Evolutionary conservation across 202 grass and related monocot genomes (phyloP).

Genomic region (Hordeum pubiflorum): DNA sequence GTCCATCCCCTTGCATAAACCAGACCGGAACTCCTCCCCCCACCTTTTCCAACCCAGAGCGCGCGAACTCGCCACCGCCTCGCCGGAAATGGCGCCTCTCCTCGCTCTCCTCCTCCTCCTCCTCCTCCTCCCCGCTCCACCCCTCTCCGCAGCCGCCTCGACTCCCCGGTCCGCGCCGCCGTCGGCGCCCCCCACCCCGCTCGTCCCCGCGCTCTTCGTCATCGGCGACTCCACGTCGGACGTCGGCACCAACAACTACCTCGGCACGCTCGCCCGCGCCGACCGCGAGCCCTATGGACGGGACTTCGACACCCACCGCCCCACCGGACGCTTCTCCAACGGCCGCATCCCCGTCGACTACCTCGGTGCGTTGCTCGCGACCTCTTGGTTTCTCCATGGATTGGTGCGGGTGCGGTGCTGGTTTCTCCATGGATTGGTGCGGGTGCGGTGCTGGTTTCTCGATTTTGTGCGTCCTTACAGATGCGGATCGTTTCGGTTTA

Average conservation of each 20-base stretch:
- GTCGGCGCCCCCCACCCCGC: conserved; percentile 12
- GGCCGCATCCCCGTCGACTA: conserved; percentile 78
- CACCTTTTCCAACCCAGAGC: neutral
- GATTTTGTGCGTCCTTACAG: neutral
- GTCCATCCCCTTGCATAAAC: neutral
- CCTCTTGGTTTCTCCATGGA: neutral
- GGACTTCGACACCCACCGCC: conserved; percentile 67
- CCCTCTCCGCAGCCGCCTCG: neutral
- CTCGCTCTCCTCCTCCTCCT: neutral
- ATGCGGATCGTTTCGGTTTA: neutral
- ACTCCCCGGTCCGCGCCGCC: neutral
- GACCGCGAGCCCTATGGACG: conserved; percentile 60
- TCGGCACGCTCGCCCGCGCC: conserved; percentile 59
- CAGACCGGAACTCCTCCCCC: neutral
- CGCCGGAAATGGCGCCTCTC: conserved; percentile 21
- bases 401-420: neutral
- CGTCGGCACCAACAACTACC: conserved; percentile 85
- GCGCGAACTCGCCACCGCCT: conserved; percentile 17
- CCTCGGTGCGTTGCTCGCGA: conserved; percentile 23
- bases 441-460: neutral
- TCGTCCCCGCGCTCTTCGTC: conserved; percentile 65
- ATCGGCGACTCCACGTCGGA: conserved; percentile 78
- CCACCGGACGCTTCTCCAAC: conserved; percentile 83
- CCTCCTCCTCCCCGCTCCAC: neutral
- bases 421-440: neutral